A percentile compares a stretch with the other conserved stretches of the same genome.
Conservation (phyloP, 345 rosid species). For the Aquilaria malaccensis region DNA sequence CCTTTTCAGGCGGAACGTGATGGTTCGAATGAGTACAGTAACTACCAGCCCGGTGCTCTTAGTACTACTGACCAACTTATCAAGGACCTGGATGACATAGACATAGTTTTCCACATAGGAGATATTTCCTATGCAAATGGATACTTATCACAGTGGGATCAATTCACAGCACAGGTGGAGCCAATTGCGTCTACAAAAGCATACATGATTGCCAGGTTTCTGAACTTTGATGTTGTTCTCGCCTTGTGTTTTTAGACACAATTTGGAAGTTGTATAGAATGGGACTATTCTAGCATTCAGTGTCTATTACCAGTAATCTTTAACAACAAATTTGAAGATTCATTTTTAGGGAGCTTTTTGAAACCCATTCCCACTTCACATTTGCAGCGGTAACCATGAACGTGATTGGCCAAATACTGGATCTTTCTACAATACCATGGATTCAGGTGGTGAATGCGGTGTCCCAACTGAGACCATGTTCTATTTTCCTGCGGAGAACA, state of each 20-base stretch:
- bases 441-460: conserved; percentile 59
- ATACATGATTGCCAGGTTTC: conserved; percentile 76
- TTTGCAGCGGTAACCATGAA: conserved; percentile 72
- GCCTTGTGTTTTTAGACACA: not conserved
- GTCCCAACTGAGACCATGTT: conserved; percentile 46
- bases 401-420: conserved; percentile 73
- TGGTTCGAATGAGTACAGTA: conserved; percentile 68
- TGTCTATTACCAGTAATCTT: not conserved
- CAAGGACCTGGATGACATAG: conserved; percentile 47
- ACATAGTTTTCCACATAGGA: conserved; percentile 75
- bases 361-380: not conserved
- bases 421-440: conserved; percentile 41
- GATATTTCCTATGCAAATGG: conserved; percentile 68
- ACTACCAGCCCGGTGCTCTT: conserved; percentile 69
- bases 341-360: not conserved
- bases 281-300: not conserved
- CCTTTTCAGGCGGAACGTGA: conserved; percentile 62
- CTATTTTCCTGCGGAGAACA: conserved; percentile 50
- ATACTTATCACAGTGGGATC: conserved; percentile 82
- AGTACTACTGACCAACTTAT: conserved; percentile 71
- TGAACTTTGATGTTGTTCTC: not conserved
- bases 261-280: too few relatives aligned
- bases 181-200: conserved; percentile 61
- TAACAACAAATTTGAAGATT: conserved; percentile 1
- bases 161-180: conserved; percentile 78